Evolutionary conservation across 192 early-diverging fungal species (phyloP).

Genomic region (Linnemannia exigua): DNA sequence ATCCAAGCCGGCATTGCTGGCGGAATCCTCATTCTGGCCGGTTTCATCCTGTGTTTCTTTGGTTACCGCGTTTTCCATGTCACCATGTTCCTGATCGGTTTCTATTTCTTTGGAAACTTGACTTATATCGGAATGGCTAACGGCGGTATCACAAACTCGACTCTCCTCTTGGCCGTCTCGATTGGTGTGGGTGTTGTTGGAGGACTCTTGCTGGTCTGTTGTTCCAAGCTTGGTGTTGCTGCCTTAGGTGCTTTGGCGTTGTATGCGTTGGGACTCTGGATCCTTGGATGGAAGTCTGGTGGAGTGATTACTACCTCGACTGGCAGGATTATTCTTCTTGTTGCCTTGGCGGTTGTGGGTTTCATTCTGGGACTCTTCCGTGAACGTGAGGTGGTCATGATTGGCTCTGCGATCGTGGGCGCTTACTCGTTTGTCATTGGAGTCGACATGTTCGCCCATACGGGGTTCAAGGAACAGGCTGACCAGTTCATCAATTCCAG

Average conservation of each 20-base stretch:
- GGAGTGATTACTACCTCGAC: slow-evolving; percentile 7
- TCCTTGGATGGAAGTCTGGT: slow-evolving; percentile 45
- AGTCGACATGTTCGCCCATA: slow-evolving; percentile 66
- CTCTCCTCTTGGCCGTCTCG: slow-evolving; percentile 5
- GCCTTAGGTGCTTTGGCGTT: slow-evolving; percentile 40
- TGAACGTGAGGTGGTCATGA: slow-evolving; percentile 63
- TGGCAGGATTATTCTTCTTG: slow-evolving; percentile 15
- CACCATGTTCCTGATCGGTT: slow-evolving; percentile 56
- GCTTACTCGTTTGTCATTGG: slow-evolving; percentile 63
- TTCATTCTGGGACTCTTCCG: slow-evolving; percentile 61
- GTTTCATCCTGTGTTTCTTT: slow-evolving; percentile 57
- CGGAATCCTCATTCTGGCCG: slow-evolving; percentile 45
- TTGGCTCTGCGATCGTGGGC: slow-evolving; percentile 61
- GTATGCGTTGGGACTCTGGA: slow-evolving; percentile 42
- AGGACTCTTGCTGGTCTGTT: neutral
- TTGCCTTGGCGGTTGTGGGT: slow-evolving; percentile 23
- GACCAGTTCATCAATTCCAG: slow-evolving; percentile 12
- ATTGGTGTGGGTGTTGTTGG: neutral
- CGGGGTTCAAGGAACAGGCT: slow-evolving; percentile 51
- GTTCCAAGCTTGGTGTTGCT: slow-evolving; percentile 33
- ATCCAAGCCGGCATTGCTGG: neutral
- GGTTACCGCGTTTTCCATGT: slow-evolving; percentile 61
- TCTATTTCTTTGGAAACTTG: slow-evolving; percentile 61
- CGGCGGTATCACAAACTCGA: slow-evolving; percentile 34
- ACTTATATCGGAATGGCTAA: slow-evolving; percentile 62